These are phyloP conservation scores for Kazachstania sp. DNA, from an alignment of 1,139 yeast genomes.

Conservation along the genomic window DNA sequence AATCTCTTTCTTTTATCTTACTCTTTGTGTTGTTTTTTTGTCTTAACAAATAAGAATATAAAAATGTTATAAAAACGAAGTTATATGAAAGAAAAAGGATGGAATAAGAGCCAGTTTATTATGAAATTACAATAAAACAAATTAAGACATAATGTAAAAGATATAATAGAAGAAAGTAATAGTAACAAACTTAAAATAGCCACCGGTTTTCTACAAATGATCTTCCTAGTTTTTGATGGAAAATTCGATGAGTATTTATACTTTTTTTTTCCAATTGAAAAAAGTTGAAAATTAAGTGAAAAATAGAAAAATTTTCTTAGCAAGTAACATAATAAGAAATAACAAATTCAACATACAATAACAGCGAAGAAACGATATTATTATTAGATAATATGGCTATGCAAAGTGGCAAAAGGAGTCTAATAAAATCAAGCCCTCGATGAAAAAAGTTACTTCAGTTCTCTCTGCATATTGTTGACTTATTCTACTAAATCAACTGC, in stretches of 20 bases:
- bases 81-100: background rate
- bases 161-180: background rate
- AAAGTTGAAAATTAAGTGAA: background rate
- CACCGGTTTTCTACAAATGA: slow-evolving; percentile 1
- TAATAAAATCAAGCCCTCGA: background rate
- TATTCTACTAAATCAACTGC: too few relatives aligned
- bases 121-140: background rate
- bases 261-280: background rate
- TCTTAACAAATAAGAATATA: background rate
- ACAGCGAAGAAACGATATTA: background rate
- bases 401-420: background rate
- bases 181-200: background rate
- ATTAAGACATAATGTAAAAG: background rate
- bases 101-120: background rate
- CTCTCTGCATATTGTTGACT: background rate
- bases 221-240: background rate
- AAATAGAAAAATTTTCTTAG: background rate
- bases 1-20: background rate
- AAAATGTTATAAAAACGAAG: background rate
- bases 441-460: background rate
- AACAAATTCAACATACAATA: background rate
- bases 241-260: slow-evolving; percentile 3
- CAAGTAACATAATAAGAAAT: background rate
- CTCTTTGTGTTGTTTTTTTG: background rate
- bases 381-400: background rate